Base-by-base conservation (phyloP, 2,329 filamentous ascomycete genomes). In the Aspergillus pseudoglaucus region DNA sequence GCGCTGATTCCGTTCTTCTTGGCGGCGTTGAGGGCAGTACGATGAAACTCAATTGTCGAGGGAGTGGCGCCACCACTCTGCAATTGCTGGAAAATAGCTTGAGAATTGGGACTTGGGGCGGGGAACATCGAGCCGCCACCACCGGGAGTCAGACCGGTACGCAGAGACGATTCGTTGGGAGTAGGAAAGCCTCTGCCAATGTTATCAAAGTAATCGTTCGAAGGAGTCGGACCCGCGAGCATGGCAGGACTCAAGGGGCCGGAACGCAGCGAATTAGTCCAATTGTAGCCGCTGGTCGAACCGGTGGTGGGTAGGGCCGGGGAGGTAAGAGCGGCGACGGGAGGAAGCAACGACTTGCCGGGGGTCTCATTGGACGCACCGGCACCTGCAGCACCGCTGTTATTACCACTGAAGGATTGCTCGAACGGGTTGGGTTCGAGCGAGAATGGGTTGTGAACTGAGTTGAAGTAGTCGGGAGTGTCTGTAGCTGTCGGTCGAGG, bases 51-150 rank as follows among this genome's bases (percentile, higher is more conserved):
- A 44, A 95, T 74, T 0, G 91, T 95, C 52, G 85, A 85, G 7
- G 93, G 93, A 1, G 93, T 98, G 3, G 89, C 87, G 47, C 85
- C 87, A 55, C 88, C 88, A 63, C 82, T 87, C 55, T 88, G 83
- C 33, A 93, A 74, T 56, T 87, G 85, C 52, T 85, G 85, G 69
- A 90, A 88, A 6, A 96, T 72, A 44, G 87, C 86, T 72, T 90
- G 85, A 0, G 88, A 88, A 66, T 88, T 94, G 4, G 89, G 90
- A 65, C 87, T 95, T 2, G 89, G 86, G 47, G 86, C 88, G 48
- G 91, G 90, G 75, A 97, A 97, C 89, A 97, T 97, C 59, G 90
- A 95, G 59, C 90, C 91, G 66, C 90, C 90, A 57, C 91, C 91
- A 51, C 93, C 93, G 43, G 93, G 93, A 46, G 93, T 97, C 57